phyloP scores from a whole-genome alignment of 108 stramenopile genomes.

The Phaeodactylum tricornutum region DNA sequence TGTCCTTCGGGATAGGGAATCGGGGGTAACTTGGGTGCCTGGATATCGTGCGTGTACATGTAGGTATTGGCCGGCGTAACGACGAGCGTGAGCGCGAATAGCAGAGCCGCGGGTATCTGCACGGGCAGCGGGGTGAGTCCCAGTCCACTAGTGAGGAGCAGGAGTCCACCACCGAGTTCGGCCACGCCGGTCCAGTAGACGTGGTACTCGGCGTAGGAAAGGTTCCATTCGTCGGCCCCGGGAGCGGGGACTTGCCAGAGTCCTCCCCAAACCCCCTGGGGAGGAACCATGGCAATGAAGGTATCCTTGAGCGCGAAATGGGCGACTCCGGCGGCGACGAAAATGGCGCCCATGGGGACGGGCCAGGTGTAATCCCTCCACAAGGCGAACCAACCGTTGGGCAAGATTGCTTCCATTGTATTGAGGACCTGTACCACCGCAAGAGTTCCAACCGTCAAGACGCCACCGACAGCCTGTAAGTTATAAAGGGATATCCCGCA shows the following conservation, averaged over 20 bases:
- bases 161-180: slow-evolving; percentile 59
- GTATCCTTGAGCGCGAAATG: slow-evolving; percentile 68
- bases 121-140: slow-evolving; percentile 12
- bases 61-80: slow-evolving; percentile 87
- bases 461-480: slow-evolving; percentile 27
- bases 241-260: slow-evolving; percentile 76
- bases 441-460: slow-evolving; percentile 35
- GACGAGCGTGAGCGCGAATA: slow-evolving; percentile 51
- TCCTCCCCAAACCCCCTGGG: slow-evolving; percentile 79
- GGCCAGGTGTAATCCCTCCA: slow-evolving; percentile 66
- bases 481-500: no score
- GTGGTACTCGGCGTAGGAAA: slow-evolving; percentile 75
- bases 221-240: slow-evolving; percentile 39
- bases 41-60: slow-evolving; percentile 83
- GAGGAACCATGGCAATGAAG: slow-evolving; percentile 72
- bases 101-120: slow-evolving; percentile 38
- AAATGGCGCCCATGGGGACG: slow-evolving; percentile 56
- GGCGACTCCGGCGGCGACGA: slow-evolving; percentile 56
- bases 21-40: slow-evolving; percentile 32
- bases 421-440: slow-evolving; percentile 28
- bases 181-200: slow-evolving; percentile 74
- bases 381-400: slow-evolving; percentile 42
- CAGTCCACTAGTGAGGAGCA: slow-evolving; percentile 30
- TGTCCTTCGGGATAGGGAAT: slow-evolving; percentile 62
- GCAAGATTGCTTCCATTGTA: slow-evolving; percentile 30